Conservation (phyloP, 371 early-diverging fungal genomes). For the Syncephalastrum contaminatum region DNA sequence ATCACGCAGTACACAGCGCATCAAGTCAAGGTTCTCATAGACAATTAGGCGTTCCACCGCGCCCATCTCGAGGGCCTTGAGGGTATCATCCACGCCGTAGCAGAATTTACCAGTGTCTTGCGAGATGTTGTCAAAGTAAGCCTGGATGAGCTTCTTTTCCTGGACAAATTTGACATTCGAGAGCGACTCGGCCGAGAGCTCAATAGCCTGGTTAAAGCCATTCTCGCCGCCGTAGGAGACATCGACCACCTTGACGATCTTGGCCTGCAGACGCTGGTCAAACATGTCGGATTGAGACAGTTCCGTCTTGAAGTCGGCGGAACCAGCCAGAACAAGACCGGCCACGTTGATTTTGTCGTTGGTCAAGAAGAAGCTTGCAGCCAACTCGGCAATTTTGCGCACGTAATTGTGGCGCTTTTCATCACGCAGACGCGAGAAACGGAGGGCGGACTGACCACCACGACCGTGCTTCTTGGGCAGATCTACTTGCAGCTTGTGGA, state of each 20-base stretch:
- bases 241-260: conserved; percentile 95
- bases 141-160: conserved; percentile 97
- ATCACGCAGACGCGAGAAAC: conserved; percentile 99
- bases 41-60: conserved; percentile 98
- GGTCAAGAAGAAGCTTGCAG: conserved; percentile 67
- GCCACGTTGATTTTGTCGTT: conserved; percentile 74
- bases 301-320: conserved; percentile 99
- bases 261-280: conserved; percentile 88
- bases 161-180: conserved; percentile 98
- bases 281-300: conserved; percentile 93
- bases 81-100: conserved; percentile 97
- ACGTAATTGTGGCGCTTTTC: conserved; percentile 99
- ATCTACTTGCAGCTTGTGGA: conserved; percentile 96
- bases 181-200: conserved; percentile 91
- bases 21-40: conserved; percentile 90
- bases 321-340: conserved; percentile 97
- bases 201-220: conserved; percentile 99
- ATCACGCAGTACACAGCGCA: conserved; percentile 76
- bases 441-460: conserved; percentile 99
- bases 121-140: conserved; percentile 98
- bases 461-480: conserved; percentile 99
- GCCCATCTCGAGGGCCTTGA: conserved; percentile 95
- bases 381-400: conserved; percentile 97
- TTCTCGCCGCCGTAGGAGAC: conserved; percentile 99
- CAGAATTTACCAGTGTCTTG: conserved; percentile 97